These are phyloP conservation scores for Xylaria cubensis DNA, from an alignment of 495 filamentous ascomycete genomes.

Conservation along the genomic window DNA sequence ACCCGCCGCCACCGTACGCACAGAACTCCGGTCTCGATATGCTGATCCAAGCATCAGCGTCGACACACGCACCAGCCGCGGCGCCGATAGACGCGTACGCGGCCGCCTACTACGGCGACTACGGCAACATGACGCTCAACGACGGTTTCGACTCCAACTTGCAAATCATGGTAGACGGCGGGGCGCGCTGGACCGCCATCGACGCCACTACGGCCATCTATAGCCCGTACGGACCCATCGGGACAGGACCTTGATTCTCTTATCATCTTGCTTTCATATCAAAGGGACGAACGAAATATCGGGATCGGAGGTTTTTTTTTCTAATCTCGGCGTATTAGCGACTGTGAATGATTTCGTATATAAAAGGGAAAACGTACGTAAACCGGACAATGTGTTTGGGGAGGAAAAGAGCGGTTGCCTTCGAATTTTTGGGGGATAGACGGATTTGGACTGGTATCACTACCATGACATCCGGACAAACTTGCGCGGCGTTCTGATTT, in stretches of 20 bases:
- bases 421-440: background rate
- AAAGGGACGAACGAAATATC: background rate
- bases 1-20: slow-evolving; percentile 30
- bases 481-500: background rate
- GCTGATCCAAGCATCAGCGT: slow-evolving; percentile 33
- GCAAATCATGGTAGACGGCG: slow-evolving; percentile 42
- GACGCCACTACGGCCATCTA: slow-evolving; percentile 34
- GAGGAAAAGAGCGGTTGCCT: background rate
- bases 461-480: background rate
- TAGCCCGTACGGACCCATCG: slow-evolving; percentile 31
- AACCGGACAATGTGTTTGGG: too few relatives aligned
- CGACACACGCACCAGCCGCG: slow-evolving; percentile 24
- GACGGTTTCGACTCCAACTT: slow-evolving; percentile 44
- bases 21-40: slow-evolving; percentile 31
- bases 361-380: background rate
- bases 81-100: slow-evolving; percentile 31
- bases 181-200: slow-evolving; percentile 33
- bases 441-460: background rate
- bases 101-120: slow-evolving; percentile 33
- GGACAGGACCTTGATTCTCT: slow-evolving; percentile 12
- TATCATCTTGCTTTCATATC: background rate
- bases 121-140: slow-evolving; percentile 35
- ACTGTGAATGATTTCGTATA: background rate
- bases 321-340: background rate
- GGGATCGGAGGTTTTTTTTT: background rate